phyloP scores from a whole-genome alignment of 805 yeast genomes.

The Suhomyces faveliae region DNA sequence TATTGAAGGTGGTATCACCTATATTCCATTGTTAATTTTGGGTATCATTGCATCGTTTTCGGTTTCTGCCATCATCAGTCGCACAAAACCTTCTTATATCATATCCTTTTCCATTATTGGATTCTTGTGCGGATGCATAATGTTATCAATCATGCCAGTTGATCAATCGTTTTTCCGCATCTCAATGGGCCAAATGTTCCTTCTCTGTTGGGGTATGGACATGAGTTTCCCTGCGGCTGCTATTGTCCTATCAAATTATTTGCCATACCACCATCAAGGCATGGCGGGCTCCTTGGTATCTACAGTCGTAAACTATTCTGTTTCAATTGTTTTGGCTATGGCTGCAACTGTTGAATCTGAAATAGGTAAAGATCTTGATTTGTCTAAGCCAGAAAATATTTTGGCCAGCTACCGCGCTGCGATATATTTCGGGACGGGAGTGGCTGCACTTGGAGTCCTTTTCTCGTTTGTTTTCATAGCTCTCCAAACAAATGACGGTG shows the following conservation, averaged over 20 bases:
- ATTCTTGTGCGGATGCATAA: constrained; percentile 52
- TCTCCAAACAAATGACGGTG: constrained; percentile 6
- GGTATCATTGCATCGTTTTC: constrained; percentile 57
- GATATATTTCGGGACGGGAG: constrained; percentile 58
- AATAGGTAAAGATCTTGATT: constrained; percentile 11
- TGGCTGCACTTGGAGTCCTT: constrained; percentile 48
- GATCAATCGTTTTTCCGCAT: constrained; percentile 59
- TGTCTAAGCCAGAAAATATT: neutral
- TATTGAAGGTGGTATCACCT: constrained; percentile 37
- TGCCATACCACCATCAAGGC: constrained; percentile 69
- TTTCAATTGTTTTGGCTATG: constrained; percentile 65
- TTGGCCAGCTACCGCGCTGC: constrained; percentile 56
- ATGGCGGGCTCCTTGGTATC: constrained; percentile 74
- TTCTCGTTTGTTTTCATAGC: constrained; percentile 23
- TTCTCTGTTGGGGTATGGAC: constrained; percentile 75
- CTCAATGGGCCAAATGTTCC: constrained; percentile 53
- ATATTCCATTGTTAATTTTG: constrained; percentile 45
- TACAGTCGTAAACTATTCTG: constrained; percentile 71
- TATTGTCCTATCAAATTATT: constrained; percentile 53
- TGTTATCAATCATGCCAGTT: constrained; percentile 57
- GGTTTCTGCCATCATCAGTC: constrained; percentile 49
- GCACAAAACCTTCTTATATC: constrained; percentile 48
- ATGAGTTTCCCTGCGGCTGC: constrained; percentile 75
- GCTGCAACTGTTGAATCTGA: constrained; percentile 62
- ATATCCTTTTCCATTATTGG: constrained; percentile 51